Conservation (phyloP, 495 filamentous ascomycete species). For the Glarea lozoyensis region DNA sequence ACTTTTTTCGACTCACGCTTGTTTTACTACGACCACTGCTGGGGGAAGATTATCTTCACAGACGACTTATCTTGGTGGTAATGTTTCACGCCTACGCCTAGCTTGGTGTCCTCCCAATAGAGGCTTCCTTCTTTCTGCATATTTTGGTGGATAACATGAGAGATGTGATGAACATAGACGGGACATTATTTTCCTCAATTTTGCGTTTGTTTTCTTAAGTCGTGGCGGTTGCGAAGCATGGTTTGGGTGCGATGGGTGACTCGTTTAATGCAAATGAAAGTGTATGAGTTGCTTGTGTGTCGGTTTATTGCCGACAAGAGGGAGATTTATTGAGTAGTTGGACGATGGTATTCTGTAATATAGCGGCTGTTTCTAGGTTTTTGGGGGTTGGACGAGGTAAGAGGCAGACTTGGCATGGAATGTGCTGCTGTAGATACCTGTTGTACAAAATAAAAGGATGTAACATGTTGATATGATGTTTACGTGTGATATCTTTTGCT, state of each 20-base stretch:
- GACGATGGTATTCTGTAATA: not conserved
- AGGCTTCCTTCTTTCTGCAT: conserved; percentile 6
- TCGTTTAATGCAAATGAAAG: too few relatives aligned
- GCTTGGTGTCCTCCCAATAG: too few relatives aligned
- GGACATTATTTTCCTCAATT: conserved; percentile 16
- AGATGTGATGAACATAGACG: conserved; percentile 23
- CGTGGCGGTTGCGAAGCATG: not conserved
- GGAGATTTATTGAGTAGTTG: not conserved
- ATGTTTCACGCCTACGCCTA: too few relatives aligned
- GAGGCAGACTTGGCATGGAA: conserved; percentile 12
- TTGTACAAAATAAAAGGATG: conserved; percentile 18
- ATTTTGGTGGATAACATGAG: conserved; percentile 7
- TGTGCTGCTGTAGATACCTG: conserved; percentile 20
- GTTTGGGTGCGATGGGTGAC: not conserved
- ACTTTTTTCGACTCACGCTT: conserved; percentile 15
- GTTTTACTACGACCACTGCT: conserved; percentile 19
- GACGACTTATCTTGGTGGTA: too few relatives aligned
- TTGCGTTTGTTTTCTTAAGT: not conserved
- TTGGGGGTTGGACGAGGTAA: conserved; percentile 13
- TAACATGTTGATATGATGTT: too few relatives aligned
- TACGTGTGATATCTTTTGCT: too few relatives aligned
- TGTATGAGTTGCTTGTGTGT: too few relatives aligned
- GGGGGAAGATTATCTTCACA: too few relatives aligned
- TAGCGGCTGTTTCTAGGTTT: conserved; percentile 10
- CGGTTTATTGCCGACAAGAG: conserved; percentile 17